phyloP scores from a whole-genome alignment of 441 rosid genomes.

The Erysimum cheiri region DNA sequence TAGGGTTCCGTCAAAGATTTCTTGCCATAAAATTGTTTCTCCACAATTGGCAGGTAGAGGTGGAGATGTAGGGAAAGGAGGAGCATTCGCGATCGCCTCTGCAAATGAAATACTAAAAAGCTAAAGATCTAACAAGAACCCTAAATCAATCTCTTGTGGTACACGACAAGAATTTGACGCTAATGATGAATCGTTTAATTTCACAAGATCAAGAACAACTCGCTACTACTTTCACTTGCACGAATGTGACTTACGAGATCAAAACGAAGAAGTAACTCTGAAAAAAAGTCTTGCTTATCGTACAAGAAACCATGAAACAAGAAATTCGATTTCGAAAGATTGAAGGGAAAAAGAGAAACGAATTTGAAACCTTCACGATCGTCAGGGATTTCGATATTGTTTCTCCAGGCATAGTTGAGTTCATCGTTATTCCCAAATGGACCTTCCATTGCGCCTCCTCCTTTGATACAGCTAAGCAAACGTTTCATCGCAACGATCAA shows the following conservation, averaged over 20 bases:
- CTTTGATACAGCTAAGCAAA: constrained; percentile 12
- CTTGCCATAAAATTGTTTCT: background rate
- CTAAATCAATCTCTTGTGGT: background rate
- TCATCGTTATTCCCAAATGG: too few species aligned
- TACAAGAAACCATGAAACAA: constrained; percentile 7
- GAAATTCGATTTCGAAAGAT: background rate
- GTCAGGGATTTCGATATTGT: too few species aligned
- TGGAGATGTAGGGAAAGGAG: background rate
- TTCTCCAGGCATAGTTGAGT: too few species aligned
- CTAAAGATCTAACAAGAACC: constrained; percentile 11
- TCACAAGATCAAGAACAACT: constrained; percentile 3
- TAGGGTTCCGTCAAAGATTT: background rate
- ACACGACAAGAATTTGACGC: background rate
- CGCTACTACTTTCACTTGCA: background rate
- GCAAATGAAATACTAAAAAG: background rate
- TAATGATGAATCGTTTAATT: background rate
- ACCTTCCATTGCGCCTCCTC: background rate
- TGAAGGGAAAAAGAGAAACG: too few species aligned
- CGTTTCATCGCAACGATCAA: constrained; percentile 14
- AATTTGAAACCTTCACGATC: constrained; percentile 17
- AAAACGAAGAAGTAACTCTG: too few species aligned
- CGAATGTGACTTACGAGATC: too few species aligned
- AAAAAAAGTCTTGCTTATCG: background rate
- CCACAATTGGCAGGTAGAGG: constrained; percentile 8
- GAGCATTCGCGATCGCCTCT: background rate